Evolutionary conservation across 257 asterid genomes (phyloP).

Genomic region (Forsythia viridissima): DNA sequence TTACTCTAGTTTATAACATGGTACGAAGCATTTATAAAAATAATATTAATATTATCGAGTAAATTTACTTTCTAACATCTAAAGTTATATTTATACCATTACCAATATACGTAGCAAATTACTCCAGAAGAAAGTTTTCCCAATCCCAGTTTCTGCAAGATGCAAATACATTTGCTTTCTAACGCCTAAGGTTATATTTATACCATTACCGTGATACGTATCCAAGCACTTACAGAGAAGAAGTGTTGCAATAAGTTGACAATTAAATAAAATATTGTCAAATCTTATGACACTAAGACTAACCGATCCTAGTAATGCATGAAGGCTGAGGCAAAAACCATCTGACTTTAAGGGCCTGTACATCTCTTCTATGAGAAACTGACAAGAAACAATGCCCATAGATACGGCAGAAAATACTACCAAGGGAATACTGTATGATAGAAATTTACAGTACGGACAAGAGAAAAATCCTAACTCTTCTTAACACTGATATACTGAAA

Average conservation of each 20-base stretch:
- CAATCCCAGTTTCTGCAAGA: no score
- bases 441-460: constrained; percentile 28
- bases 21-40: no score
- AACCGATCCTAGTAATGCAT: neutral
- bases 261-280: constrained; percentile 28
- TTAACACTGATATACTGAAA: constrained; percentile 65
- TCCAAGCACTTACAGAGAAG: neutral
- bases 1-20: no score
- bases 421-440: neutral
- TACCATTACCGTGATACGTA: neutral
- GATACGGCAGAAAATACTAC: neutral
- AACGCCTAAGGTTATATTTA: neutral
- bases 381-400: constrained; percentile 1
- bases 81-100: no score
- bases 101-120: no score
- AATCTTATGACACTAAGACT: neutral
- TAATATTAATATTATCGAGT: no score
- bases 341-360: constrained; percentile 22
- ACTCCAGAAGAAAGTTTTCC: no score
- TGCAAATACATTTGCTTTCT: no score
- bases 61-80: no score
- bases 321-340: neutral
- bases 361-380: constrained; percentile 19
- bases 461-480: neutral
- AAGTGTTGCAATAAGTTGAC: constrained; percentile 28